Base-by-base conservation (phyloP, 371 early-diverging fungal genomes). In the Actinomortierella ambigua region DNA sequence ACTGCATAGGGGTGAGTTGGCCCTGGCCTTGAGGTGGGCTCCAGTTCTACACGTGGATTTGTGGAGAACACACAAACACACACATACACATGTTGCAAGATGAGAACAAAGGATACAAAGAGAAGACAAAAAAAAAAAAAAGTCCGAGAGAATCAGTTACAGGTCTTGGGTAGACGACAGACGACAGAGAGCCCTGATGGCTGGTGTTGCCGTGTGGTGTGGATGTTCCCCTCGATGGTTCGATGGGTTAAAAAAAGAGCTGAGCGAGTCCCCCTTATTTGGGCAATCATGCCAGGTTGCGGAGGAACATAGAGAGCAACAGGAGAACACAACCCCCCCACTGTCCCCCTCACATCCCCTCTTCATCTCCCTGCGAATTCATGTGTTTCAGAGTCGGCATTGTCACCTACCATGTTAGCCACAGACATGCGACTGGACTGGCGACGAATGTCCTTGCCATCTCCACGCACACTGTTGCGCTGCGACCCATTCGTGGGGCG, bases 381-480 rank as follows among this genome's bases (percentile, higher is more conserved):
- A 34, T 34, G 34, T 34, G 34, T 34, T 34, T 34, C 34, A 34
- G 34, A 34, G 34, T 34, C 34, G 34, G 34, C 34, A 29, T 20
- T 15, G 23, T 23, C 11, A 65, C 71, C 48, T 71, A 71, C 71
- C 14, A 71, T 50, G 34, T 61, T 65, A 17, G 63, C 59, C 27
- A 71, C 39, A 15, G 71, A 71, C 43, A 65, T 54, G 18, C 66
- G 71, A 23, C 46, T 71, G 59, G 71, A 71, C 40, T 65, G 71
- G n/a, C 71, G 71, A 18, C 65, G 65, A 15, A 57, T 40, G 50
- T 69, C 69, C 54, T 59, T 71, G 56, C 55, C 55, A 48, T 65
- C 71, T 46, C 52, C 47, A 28, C 71, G 52, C 50, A 70, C 61
- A 51, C 28, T 51, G 59, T 55, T 61, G 53, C 66, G 71, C 50